Conservation (phyloP, 2,329 filamentous ascomycete species). For the Neophaeococcomyces aloes region DNA sequence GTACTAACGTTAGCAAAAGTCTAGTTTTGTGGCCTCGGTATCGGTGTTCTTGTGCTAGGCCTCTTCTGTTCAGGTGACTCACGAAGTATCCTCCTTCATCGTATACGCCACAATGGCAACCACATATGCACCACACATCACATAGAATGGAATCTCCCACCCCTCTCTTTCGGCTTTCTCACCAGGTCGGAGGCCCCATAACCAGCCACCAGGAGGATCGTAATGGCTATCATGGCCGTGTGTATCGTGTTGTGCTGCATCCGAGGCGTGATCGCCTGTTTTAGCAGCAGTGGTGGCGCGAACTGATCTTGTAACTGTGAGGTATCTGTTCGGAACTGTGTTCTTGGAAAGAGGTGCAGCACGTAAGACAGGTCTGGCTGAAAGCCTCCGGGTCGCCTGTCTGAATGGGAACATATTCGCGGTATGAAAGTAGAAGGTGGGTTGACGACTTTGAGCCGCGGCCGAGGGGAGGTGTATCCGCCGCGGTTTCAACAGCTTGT, state of each 20-base stretch:
- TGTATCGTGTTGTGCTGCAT: not conserved
- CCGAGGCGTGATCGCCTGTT: conserved; percentile 1
- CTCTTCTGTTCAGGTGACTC: conserved; percentile 38
- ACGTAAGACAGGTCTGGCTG: not conserved
- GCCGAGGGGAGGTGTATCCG: not conserved
- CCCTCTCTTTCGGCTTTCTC: conserved; percentile 95
- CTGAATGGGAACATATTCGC: conserved; percentile 5
- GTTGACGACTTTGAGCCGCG: not conserved
- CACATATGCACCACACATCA: conserved; percentile 43
- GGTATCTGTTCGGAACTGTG: not conserved
- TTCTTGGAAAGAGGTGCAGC: not conserved
- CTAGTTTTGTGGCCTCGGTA: not conserved
- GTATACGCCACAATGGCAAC: conserved; percentile 71
- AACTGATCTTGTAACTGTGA: not conserved
- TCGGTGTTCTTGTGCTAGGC: not conserved
- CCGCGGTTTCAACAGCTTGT: too few relatives aligned
- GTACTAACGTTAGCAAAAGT: conserved; percentile 1
- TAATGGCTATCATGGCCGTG: conserved; percentile 46
- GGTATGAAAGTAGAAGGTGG: not conserved
- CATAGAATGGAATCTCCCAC: conserved; percentile 81
- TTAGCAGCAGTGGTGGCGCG: conserved; percentile 1
- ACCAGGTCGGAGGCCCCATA: conserved; percentile 87
- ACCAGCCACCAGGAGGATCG: conserved; percentile 82
- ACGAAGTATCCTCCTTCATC: conserved; percentile 99
- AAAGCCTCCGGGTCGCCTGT: conserved; percentile 4